These are phyloP conservation scores for Durusdinium trenchii DNA, from an alignment of 73 alveolate species.

Conservation along the genomic window DNA sequence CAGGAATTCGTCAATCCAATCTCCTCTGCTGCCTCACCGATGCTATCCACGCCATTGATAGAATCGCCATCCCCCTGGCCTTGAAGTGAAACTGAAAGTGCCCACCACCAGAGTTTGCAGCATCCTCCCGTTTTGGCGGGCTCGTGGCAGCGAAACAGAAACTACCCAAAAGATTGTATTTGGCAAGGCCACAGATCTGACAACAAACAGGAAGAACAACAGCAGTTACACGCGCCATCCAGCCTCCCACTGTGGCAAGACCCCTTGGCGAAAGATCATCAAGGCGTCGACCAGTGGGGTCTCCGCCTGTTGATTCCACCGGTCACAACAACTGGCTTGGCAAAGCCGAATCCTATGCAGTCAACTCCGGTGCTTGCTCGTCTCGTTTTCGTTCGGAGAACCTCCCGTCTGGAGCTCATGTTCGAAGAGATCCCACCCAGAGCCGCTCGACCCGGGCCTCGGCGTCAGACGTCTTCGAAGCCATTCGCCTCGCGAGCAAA, in stretches of 20 bases:
- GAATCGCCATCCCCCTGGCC: background rate
- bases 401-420: too few relatives aligned
- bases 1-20: background rate
- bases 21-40: background rate
- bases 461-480: constrained; percentile 20
- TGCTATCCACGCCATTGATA: background rate
- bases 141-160: too few relatives aligned
- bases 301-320: background rate
- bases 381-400: too few relatives aligned
- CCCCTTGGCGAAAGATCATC: constrained; percentile 92
- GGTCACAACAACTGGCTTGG: too few relatives aligned
- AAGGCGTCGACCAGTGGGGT: constrained; percentile 73
- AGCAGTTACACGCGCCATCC: too few relatives aligned
- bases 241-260: constrained; percentile 91
- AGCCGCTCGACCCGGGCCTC: too few relatives aligned
- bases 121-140: constrained; percentile 47
- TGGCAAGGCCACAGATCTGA: background rate
- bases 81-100: constrained; percentile 91
- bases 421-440: too few relatives aligned
- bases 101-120: constrained; percentile 79
- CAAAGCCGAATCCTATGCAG: too few relatives aligned
- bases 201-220: too few relatives aligned
- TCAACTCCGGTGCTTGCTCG: too few relatives aligned
- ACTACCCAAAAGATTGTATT: background rate
- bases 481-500: constrained; percentile 53